Evolutionary conservation across 2,329 filamentous ascomycete species (phyloP).

Genomic region (Colletotrichum tabaci): DNA sequence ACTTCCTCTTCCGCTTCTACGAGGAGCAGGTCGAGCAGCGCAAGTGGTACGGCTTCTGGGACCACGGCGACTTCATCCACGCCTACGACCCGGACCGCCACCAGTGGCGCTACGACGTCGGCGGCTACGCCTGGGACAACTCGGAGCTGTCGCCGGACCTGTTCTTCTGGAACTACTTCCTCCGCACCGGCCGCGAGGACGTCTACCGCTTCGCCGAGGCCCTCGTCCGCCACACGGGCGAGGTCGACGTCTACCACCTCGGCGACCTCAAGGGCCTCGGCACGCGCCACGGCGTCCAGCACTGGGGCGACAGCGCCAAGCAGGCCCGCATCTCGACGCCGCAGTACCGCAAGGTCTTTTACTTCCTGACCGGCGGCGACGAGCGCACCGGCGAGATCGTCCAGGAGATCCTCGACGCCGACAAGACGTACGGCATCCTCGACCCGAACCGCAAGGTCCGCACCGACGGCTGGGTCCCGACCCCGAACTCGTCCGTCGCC

Average conservation of each 20-base stretch:
- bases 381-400: conserved; percentile 71
- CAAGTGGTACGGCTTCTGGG: conserved; percentile 75
- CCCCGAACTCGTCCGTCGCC: conserved; percentile 57
- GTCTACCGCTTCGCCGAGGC: conserved; percentile 73
- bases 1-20: conserved; percentile 72
- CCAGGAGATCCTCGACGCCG: conserved; percentile 65
- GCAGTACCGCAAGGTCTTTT: conserved; percentile 69
- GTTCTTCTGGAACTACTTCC: conserved; percentile 75
- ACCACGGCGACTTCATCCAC: conserved; percentile 75
- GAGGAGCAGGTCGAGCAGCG: conserved; percentile 68
- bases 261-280: conserved; percentile 72
- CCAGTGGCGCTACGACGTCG: conserved; percentile 74
- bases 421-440: conserved; percentile 66
- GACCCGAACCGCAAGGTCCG: conserved; percentile 74
- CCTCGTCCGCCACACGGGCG: conserved; percentile 70
- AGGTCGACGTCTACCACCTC: conserved; percentile 74
- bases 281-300: conserved; percentile 74
- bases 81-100: conserved; percentile 73
- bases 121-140: conserved; percentile 77
- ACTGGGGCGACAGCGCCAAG: conserved; percentile 73
- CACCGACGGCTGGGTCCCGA: conserved; percentile 64
- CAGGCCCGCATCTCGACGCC: conserved; percentile 73
- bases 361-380: conserved; percentile 70
- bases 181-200: conserved; percentile 70
- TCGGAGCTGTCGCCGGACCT: conserved; percentile 74